A percentile compares a stretch with the other conserved stretches of the same genome.
Conservation (phyloP, 164 flowering plant species). For the Vitis riparia region DNA sequence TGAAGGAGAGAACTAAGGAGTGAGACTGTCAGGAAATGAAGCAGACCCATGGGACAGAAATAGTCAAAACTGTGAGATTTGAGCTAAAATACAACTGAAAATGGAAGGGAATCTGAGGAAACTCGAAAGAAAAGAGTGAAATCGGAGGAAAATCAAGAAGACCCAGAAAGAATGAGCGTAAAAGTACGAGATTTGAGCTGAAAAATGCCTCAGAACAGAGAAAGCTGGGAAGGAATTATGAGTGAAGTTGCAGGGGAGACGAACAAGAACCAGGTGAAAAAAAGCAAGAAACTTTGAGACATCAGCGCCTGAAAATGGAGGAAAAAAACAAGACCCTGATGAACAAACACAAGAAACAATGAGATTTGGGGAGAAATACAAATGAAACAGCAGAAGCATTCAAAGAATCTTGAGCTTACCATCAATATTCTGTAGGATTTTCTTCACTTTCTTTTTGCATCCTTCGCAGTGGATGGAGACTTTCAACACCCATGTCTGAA, state of each 20-base stretch:
- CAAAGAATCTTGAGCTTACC: conserved; percentile 28
- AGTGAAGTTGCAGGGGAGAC: background rate
- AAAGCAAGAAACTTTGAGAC: background rate
- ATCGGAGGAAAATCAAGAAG: background rate
- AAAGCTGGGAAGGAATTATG: background rate
- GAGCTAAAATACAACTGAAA: background rate
- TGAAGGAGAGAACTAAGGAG: background rate
- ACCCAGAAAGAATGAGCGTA: conserved; percentile 1
- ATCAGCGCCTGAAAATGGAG: background rate
- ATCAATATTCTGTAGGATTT: conserved; percentile 36
- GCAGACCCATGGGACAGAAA: conserved; percentile 1
- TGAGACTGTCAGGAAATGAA: background rate
- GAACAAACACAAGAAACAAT: background rate
- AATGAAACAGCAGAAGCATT: background rate
- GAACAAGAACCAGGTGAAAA: background rate
- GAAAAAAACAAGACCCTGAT: background rate
- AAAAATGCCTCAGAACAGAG: background rate
- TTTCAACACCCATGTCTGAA: conserved; percentile 56
- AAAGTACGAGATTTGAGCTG: background rate
- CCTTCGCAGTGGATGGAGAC: conserved; percentile 69
- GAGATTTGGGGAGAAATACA: background rate
- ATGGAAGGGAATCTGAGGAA: background rate
- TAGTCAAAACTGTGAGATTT: background rate
- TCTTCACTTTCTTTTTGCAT: conserved; percentile 61
- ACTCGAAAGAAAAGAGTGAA: background rate